phyloP scores from a whole-genome alignment of 2,329 filamentous ascomycete species.

The Eurotiales sp. region DNA sequence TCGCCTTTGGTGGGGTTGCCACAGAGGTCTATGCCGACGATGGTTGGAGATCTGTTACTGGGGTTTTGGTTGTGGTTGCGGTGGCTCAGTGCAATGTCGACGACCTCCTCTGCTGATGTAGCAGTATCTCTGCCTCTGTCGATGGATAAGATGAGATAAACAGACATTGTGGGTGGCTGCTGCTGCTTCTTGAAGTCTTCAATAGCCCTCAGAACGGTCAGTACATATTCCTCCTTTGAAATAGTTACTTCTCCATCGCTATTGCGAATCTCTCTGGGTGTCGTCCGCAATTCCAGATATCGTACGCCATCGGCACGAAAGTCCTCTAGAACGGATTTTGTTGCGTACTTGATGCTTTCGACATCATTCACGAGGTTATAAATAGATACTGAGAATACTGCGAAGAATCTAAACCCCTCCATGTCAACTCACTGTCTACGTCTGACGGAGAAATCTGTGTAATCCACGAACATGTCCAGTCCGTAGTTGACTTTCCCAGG shows the following conservation, averaged over 20 bases:
- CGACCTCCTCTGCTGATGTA: conserved; percentile 58
- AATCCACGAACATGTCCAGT: conserved; percentile 56
- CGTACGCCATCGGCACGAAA: conserved; percentile 69
- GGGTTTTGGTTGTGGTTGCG: conserved; percentile 37
- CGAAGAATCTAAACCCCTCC: conserved; percentile 63
- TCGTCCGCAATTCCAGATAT: conserved; percentile 78
- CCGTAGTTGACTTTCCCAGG: conserved; percentile 68
- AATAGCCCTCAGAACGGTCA: conserved; percentile 64
- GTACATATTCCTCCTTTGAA: conserved; percentile 62
- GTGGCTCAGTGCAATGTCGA: conserved; percentile 60
- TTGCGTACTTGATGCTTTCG: conserved; percentile 58
- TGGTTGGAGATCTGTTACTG: conserved; percentile 20
- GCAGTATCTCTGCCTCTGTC: conserved; percentile 60
- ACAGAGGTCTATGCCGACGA: conserved; percentile 75
- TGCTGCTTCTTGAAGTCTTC: conserved; percentile 42
- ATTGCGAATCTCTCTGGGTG: conserved; percentile 60
- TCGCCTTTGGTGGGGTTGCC: conserved; percentile 66
- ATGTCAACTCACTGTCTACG: background rate
- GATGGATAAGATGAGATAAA: conserved; percentile 68
- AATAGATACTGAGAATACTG: conserved; percentile 73
- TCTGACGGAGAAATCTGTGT: too few relatives aligned
- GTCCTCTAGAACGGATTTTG: conserved; percentile 59
- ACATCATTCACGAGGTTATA: conserved; percentile 68
- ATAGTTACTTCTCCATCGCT: conserved; percentile 39
- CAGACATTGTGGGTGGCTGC: conserved; percentile 46